A percentile compares a stretch with the other conserved stretches of the same genome.
Evolutionary conservation across 2,329 filamentous ascomycete species (phyloP).

Genomic region (Trichoderma hamatum): DNA sequence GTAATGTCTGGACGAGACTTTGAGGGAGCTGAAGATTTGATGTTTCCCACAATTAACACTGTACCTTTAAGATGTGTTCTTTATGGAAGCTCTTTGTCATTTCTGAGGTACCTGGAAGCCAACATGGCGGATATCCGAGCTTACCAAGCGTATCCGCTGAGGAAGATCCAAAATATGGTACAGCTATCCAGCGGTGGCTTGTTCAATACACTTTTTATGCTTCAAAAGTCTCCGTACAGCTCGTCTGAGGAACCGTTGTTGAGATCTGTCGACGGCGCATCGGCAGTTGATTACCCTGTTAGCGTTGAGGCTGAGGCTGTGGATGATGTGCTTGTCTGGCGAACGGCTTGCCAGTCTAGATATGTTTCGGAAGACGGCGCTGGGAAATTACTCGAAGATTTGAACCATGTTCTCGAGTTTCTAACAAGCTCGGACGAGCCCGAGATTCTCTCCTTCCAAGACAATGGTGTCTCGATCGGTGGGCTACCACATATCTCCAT

Average conservation of each 20-base stretch:
- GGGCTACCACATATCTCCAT: slow-evolving; percentile 50
- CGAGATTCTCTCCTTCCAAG: slow-evolving; percentile 58
- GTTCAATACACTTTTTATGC: slow-evolving; percentile 61
- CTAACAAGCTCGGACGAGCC: slow-evolving; percentile 55
- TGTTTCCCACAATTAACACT: slow-evolving; percentile 94
- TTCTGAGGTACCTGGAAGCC: slow-evolving; percentile 74
- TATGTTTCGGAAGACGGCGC: slow-evolving; percentile 54
- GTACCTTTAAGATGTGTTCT: slow-evolving; percentile 73
- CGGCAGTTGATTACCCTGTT: slow-evolving; percentile 78
- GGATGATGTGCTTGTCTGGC: slow-evolving; percentile 63
- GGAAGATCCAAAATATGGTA: slow-evolving; percentile 60
- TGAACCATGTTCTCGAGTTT: slow-evolving; percentile 62
- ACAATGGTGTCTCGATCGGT: slow-evolving; percentile 63
- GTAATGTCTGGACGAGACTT: slow-evolving; percentile 84
- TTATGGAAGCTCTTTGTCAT: slow-evolving; percentile 65
- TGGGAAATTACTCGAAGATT: slow-evolving; percentile 54
- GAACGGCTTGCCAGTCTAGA: slow-evolving; percentile 67
- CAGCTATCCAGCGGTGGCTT: slow-evolving; percentile 43
- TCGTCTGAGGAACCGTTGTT: slow-evolving; percentile 49
- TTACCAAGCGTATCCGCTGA: slow-evolving; percentile 76
- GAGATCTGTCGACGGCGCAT: slow-evolving; percentile 63
- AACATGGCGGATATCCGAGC: slow-evolving; percentile 67
- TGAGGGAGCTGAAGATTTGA: slow-evolving; percentile 64
- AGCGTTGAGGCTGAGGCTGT: slow-evolving; percentile 78
- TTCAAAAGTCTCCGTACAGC: slow-evolving; percentile 46